A percentile compares a stretch with the other conserved stretches of the same genome.
phyloP scores from a whole-genome alignment of 306 rosid genomes.

The Quercus berberidifolia region DNA sequence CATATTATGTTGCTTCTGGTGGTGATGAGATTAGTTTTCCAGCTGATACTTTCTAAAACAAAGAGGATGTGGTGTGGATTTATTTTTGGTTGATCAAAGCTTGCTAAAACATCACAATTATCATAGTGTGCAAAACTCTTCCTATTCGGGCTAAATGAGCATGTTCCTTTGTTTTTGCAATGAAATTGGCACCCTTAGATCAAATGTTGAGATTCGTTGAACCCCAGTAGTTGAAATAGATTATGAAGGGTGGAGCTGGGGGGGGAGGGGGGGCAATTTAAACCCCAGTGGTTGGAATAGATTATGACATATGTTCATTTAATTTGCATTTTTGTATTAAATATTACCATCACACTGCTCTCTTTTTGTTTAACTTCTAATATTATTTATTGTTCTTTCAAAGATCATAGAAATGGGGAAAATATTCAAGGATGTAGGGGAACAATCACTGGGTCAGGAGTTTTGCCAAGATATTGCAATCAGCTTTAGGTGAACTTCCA shows the following conservation, averaged over 20 bases:
- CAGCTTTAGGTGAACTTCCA: slow-evolving; percentile 33
- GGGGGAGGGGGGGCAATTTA: not conserved
- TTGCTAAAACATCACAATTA: not conserved
- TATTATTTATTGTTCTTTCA: not conserved
- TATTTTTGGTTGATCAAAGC: not conserved
- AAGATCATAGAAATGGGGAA: slow-evolving; percentile 36
- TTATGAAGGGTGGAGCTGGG: not conserved
- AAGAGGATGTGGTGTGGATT: not conserved
- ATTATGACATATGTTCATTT: not conserved
- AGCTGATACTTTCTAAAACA: not conserved
- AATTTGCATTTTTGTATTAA: not conserved
- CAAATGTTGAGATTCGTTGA: not conserved
- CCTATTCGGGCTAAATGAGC: not conserved
- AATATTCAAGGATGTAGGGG: slow-evolving; percentile 23
- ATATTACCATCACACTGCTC: not conserved
- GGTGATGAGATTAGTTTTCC: not conserved
- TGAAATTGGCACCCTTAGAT: not conserved
- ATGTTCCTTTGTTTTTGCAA: not conserved
- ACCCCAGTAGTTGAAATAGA: not conserved
- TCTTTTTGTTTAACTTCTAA: not conserved
- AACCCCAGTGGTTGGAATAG: not conserved
- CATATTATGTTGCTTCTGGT: not conserved
- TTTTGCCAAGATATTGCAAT: slow-evolving; percentile 37
- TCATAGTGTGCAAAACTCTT: not conserved
- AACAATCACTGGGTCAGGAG: slow-evolving; percentile 27